These are phyloP conservation scores for Populus hybrid DNA, from an alignment of 441 rosid genomes.

Conservation along the genomic window DNA sequence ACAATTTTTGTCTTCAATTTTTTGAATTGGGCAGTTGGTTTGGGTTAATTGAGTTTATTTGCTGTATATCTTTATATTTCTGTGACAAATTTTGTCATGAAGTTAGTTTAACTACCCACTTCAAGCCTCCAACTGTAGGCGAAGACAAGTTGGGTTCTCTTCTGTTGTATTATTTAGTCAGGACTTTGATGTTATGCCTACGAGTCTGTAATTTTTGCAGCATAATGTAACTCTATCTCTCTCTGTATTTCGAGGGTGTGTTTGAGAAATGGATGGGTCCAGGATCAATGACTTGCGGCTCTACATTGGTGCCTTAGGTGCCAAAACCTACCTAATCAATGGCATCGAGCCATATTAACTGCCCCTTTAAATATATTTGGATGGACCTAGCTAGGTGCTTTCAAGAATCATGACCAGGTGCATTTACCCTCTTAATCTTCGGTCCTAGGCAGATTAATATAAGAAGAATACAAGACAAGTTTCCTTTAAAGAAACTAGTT, in stretches of 20 bases:
- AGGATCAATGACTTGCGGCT: not conserved
- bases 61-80: not conserved
- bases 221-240: slow-evolving; percentile 4
- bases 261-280: no score
- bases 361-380: not conserved
- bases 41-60: slow-evolving; percentile 9
- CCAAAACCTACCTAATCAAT: not conserved
- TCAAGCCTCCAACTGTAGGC: slow-evolving; percentile 13
- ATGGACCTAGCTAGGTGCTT: not conserved
- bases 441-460: not conserved
- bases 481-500: not conserved
- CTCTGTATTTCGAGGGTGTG: not conserved
- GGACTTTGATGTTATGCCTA: slow-evolving; percentile 11
- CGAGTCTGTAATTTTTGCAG: slow-evolving; percentile 8
- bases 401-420: not conserved
- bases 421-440: not conserved
- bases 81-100: slow-evolving; percentile 7
- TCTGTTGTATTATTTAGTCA: slow-evolving; percentile 13
- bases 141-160: slow-evolving; percentile 16
- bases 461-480: not conserved
- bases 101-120: slow-evolving; percentile 23
- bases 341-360: not conserved
- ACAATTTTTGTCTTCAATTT: not conserved
- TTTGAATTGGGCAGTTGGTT: slow-evolving; percentile 7
- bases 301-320: not conserved